Evolutionary conservation across 176 grass and related monocot genomes (phyloP).

Genomic region (Phyllostachys edulis): DNA sequence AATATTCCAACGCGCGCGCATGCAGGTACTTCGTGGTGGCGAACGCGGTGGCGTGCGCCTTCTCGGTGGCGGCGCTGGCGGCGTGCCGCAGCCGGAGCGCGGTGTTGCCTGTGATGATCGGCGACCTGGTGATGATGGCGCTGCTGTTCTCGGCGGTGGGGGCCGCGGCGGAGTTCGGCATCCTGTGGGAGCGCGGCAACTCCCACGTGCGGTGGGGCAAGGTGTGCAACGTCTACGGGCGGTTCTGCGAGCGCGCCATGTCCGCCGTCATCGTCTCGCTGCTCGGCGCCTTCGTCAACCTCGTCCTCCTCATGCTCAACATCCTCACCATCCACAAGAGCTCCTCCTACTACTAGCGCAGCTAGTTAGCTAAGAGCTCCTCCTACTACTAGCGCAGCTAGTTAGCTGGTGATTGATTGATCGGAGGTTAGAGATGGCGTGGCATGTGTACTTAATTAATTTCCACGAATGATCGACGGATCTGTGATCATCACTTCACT

Average conservation of each 20-base stretch:
- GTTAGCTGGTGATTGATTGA: not conserved
- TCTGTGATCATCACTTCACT: no score
- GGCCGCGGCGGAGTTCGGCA: conserved; percentile 41
- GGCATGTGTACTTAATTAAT: not conserved
- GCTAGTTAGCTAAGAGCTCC: conserved; percentile 33
- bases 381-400: conserved; percentile 38
- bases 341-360: conserved; percentile 44
- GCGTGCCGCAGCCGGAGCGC: conserved; percentile 8
- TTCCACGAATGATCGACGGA: no score
- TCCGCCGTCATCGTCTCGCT: conserved; percentile 48
- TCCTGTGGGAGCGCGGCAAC: conserved; percentile 50
- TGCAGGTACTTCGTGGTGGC: conserved; percentile 57
- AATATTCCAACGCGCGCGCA: not conserved
- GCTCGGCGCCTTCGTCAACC: conserved; percentile 42
- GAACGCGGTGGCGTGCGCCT: conserved; percentile 43
- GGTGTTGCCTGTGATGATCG: conserved; percentile 25
- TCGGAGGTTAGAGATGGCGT: not conserved
- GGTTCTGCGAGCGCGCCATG: conserved; percentile 62
- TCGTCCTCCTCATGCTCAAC: conserved; percentile 58
- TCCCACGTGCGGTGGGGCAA: conserved; percentile 61
- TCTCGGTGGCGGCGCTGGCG: conserved; percentile 37
- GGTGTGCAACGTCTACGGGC: conserved; percentile 50
- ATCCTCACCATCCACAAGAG: conserved; percentile 64
- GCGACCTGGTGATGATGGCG: conserved; percentile 49
- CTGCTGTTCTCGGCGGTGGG: conserved; percentile 56